A percentile compares a stretch with the other conserved stretches of the same genome.
These are phyloP conservation scores for Herpotrichia juniperi DNA, from an alignment of 2,329 filamentous ascomycete species.

Conservation along the genomic window DNA sequence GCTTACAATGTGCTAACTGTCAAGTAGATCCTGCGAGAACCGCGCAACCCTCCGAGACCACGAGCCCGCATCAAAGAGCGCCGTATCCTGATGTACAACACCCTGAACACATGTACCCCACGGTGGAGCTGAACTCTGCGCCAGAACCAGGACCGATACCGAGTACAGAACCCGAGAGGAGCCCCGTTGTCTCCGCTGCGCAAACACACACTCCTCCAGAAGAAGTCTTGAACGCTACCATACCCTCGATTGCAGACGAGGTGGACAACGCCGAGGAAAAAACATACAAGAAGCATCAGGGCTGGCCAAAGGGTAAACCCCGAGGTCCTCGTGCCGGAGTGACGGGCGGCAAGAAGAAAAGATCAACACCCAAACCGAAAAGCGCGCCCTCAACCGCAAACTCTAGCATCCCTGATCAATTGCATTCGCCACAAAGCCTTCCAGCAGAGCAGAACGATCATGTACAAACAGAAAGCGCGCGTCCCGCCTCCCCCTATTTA, in stretches of 20 bases:
- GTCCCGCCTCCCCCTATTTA: conserved; percentile 8
- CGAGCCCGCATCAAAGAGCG: neutral
- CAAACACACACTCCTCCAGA: conserved; percentile 51
- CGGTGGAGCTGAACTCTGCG: conserved; percentile 21
- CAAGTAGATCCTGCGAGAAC: neutral
- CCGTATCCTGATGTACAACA: neutral
- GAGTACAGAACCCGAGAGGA: conserved; percentile 12
- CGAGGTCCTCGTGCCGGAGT: conserved; percentile 46
- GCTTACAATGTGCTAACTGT: conserved; percentile 1
- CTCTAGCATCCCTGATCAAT: conserved; percentile 30
- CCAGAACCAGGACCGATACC: conserved; percentile 10
- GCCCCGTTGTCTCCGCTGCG: conserved; percentile 24
- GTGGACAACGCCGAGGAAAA: conserved; percentile 25
- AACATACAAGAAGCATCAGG: conserved; percentile 46
- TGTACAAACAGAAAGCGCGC: conserved; percentile 6
- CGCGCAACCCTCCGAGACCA: neutral
- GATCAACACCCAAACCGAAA: conserved; percentile 42
- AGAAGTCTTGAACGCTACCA: conserved; percentile 24
- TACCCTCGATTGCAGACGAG: conserved; percentile 17
- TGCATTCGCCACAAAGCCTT: conserved; percentile 42
- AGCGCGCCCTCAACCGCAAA: conserved; percentile 19
- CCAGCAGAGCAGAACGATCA: conserved; percentile 28
- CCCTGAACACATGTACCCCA: neutral
- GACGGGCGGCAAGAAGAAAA: conserved; percentile 47
- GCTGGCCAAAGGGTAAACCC: conserved; percentile 55